Percentiles rank a stretch among this genome's conserved stretches.
phyloP scores from a whole-genome alignment of 2,329 filamentous ascomycete genomes.

The Samsoniella hepiali region DNA sequence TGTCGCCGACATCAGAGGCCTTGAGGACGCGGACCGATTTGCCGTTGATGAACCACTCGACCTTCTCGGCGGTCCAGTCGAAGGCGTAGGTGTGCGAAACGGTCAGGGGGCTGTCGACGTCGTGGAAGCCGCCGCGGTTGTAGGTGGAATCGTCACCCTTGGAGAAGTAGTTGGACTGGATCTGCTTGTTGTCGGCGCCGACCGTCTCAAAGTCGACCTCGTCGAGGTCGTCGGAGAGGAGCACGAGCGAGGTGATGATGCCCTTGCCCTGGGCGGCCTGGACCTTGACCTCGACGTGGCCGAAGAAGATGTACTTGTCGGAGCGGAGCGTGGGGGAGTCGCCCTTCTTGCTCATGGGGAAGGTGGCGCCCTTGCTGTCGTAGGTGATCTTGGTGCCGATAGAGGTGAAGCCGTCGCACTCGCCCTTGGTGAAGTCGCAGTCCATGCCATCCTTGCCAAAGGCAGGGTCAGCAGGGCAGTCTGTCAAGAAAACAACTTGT shows the following conservation, averaged over 20 bases:
- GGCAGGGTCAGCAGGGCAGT: slow-evolving; percentile 72
- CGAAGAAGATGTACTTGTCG: slow-evolving; percentile 95
- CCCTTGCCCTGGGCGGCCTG: slow-evolving; percentile 77
- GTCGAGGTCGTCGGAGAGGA: slow-evolving; percentile 85
- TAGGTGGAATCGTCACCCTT: slow-evolving; percentile 69
- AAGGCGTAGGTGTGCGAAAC: slow-evolving; percentile 65
- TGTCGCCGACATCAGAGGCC: slow-evolving; percentile 51
- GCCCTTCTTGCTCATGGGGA: slow-evolving; percentile 64
- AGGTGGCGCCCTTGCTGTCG: slow-evolving; percentile 47
- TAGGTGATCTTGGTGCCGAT: slow-evolving; percentile 50
- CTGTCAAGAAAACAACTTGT: slow-evolving; percentile 29
- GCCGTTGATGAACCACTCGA: slow-evolving; percentile 65
- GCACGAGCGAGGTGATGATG: slow-evolving; percentile 83
- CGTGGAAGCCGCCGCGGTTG: slow-evolving; percentile 64
- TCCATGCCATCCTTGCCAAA: slow-evolving; percentile 55
- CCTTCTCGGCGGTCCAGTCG: slow-evolving; percentile 62
- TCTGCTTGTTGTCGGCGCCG: slow-evolving; percentile 68
- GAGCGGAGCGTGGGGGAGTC: slow-evolving; percentile 71
- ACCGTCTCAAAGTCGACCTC: slow-evolving; percentile 98
- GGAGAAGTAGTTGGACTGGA: slow-evolving; percentile 85
- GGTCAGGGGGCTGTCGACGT: slow-evolving; percentile 54
- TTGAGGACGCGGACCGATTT: slow-evolving; percentile 58
- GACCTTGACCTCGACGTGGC: slow-evolving; percentile 74
- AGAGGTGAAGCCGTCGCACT: slow-evolving; percentile 53
- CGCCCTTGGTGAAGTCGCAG: slow-evolving; percentile 76